phyloP scores from a whole-genome alignment of 192 early-diverging fungal genomes.

The Endogone sp. region DNA sequence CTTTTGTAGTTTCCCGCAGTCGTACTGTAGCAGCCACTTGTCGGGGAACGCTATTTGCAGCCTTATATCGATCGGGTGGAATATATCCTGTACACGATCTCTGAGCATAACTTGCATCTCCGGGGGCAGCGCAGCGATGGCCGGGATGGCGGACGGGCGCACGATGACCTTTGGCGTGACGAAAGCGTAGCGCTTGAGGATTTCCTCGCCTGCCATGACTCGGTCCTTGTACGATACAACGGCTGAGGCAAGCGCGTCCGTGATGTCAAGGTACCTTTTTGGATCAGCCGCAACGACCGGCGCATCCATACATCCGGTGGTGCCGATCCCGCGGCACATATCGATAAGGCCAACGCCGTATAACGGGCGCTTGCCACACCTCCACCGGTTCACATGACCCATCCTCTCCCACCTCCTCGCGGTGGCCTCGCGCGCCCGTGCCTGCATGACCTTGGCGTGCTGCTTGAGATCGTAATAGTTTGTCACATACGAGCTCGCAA shows the following conservation, averaged over 20 bases:
- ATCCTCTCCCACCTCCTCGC: constrained; percentile 38
- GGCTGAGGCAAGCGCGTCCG: constrained; percentile 23
- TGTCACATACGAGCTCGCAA: neutral
- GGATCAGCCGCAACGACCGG: constrained; percentile 29
- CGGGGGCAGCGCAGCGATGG: constrained; percentile 13
- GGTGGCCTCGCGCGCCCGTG: constrained; percentile 15
- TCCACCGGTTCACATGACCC: constrained; percentile 36
- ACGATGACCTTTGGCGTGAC: constrained; percentile 53
- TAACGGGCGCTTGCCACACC: constrained; percentile 30
- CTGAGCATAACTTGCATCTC: constrained; percentile 13
- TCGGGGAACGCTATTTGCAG: constrained; percentile 81
- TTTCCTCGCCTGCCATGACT: constrained; percentile 30
- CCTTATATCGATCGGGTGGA: constrained; percentile 55
- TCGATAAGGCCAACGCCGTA: constrained; percentile 39
- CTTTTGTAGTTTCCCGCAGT: constrained; percentile 76
- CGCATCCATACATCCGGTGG: neutral
- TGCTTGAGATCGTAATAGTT: constrained; percentile 42
- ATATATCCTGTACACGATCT: constrained; percentile 40
- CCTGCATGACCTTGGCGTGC: constrained; percentile 28
- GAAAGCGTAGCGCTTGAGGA: constrained; percentile 53
- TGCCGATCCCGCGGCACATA: constrained; percentile 17
- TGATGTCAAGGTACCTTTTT: constrained; percentile 23
- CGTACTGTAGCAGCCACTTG: constrained; percentile 76
- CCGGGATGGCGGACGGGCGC: neutral
- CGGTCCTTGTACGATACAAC: constrained; percentile 35